Conservation (phyloP, 163 green algal genomes). For the Prototheca cutis region DNA sequence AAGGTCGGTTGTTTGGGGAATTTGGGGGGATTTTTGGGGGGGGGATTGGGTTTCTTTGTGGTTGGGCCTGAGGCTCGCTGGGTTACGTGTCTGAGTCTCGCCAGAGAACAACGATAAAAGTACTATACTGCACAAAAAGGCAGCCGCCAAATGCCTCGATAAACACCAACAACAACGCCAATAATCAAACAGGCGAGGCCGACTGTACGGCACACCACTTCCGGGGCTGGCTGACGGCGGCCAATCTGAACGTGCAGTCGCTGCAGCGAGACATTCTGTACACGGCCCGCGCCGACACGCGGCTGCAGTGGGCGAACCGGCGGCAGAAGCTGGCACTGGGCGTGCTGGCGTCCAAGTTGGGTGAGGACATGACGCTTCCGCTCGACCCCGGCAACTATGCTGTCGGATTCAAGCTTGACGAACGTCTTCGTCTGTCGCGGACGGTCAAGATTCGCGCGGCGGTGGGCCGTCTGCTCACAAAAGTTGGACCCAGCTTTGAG, state of each 20-base stretch:
- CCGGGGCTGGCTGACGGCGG: constrained; percentile 31
- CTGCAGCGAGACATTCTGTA: constrained; percentile 54
- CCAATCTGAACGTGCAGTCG: constrained; percentile 52
- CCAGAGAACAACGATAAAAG: too few species aligned
- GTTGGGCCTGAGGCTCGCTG: too few species aligned
- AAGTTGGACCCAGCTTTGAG: constrained; percentile 16
- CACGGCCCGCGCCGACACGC: constrained; percentile 47
- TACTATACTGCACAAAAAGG: too few species aligned
- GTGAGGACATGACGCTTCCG: constrained; percentile 31
- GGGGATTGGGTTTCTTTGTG: neutral
- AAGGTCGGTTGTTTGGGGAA: constrained; percentile 13
- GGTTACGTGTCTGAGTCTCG: too few species aligned
- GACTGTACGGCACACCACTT: constrained; percentile 41
- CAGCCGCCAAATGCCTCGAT: too few species aligned
- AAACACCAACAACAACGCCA: too few species aligned
- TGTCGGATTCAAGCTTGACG: constrained; percentile 28
- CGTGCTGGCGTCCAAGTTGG: constrained; percentile 25
- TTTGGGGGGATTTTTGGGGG: neutral
- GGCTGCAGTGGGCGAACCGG: constrained; percentile 25
- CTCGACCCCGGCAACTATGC: constrained; percentile 22
- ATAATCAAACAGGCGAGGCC: constrained; percentile 37
- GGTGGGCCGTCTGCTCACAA: constrained; percentile 24
- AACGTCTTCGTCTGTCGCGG: constrained; percentile 17
- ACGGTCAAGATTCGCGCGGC: constrained; percentile 25
- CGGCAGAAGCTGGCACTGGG: constrained; percentile 49